Evolutionary conservation across 2,329 filamentous ascomycete species (phyloP).

Genomic region (Xylariaceae sp.): DNA sequence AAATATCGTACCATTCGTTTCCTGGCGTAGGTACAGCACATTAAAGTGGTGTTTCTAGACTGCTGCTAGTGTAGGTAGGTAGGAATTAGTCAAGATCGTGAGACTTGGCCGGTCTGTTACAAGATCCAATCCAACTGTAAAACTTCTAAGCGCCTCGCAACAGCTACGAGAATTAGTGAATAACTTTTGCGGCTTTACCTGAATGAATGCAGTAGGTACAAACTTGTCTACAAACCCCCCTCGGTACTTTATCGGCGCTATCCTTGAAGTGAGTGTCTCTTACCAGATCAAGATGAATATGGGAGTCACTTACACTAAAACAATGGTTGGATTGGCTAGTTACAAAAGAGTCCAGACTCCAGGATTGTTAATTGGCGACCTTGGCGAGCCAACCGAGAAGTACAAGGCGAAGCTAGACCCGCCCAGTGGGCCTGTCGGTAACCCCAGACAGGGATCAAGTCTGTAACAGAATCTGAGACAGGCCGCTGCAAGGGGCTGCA

Average conservation of each 20-base stretch:
- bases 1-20: constrained; percentile 15
- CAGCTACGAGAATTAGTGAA: not conserved
- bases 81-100: not conserved
- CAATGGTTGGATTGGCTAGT: not conserved
- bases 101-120: constrained; percentile 20
- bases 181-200: too few relatives aligned
- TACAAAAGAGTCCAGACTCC: constrained; percentile 18
- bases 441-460: constrained; percentile 32
- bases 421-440: constrained; percentile 17
- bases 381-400: constrained; percentile 19
- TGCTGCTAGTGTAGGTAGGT: too few relatives aligned
- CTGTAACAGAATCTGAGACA: constrained; percentile 38
- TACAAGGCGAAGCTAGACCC: constrained; percentile 21
- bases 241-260: constrained; percentile 8
- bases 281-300: not conserved
- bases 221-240: not conserved
- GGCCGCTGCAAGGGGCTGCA: constrained; percentile 30
- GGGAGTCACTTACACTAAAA: not conserved
- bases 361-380: constrained; percentile 8
- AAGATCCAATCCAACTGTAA: constrained; percentile 11
- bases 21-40: not conserved
- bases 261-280: not conserved
- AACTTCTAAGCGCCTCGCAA: not conserved
- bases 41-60: constrained; percentile 2
- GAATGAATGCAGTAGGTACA: too few relatives aligned